These are phyloP conservation scores for Pisolithus albus DNA, from an alignment of 768 basidiomycete genomes.

Conservation along the genomic window DNA sequence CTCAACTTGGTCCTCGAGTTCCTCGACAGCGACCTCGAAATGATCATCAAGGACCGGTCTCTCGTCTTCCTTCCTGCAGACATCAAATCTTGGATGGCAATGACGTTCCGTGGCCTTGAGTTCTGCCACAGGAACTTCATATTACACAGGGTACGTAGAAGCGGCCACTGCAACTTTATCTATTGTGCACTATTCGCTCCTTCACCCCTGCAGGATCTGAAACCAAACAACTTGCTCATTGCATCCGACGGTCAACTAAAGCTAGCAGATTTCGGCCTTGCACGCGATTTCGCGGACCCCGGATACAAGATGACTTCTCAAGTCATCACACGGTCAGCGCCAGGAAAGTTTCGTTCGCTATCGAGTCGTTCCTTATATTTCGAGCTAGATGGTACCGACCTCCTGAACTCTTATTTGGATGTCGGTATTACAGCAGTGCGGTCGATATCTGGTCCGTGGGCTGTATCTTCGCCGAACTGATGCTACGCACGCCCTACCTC, in stretches of 20 bases:
- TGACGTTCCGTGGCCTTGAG: conserved; percentile 96
- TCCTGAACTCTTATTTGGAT: conserved; percentile 89
- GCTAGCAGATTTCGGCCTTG: conserved; percentile 97
- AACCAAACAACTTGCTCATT: conserved; percentile 97
- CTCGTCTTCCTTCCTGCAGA: conserved; percentile 92
- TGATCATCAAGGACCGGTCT: conserved; percentile 89
- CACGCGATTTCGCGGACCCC: conserved; percentile 92
- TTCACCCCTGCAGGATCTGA: conserved; percentile 70
- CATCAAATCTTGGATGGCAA: conserved; percentile 98
- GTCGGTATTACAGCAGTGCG: conserved; percentile 82
- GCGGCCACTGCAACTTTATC: not conserved
- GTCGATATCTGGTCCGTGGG: conserved; percentile 98
- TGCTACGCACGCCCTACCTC: conserved; percentile 92
- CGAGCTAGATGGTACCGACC: conserved; percentile 91
- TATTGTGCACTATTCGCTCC: not conserved
- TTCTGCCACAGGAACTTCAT: conserved; percentile 95
- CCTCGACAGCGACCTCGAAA: conserved; percentile 92
- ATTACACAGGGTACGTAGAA: conserved; percentile 71
- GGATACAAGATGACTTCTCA: conserved; percentile 96
- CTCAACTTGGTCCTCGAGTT: conserved; percentile 97
- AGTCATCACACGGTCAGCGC: conserved; percentile 85
- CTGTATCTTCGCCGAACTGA: conserved; percentile 95
- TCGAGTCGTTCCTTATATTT: not conserved
- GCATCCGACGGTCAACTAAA: conserved; percentile 88
- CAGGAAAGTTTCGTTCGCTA: not conserved